Evolutionary conservation across 371 early-diverging fungal genomes (phyloP).

Genomic region (Apophysomyces elegans): DNA sequence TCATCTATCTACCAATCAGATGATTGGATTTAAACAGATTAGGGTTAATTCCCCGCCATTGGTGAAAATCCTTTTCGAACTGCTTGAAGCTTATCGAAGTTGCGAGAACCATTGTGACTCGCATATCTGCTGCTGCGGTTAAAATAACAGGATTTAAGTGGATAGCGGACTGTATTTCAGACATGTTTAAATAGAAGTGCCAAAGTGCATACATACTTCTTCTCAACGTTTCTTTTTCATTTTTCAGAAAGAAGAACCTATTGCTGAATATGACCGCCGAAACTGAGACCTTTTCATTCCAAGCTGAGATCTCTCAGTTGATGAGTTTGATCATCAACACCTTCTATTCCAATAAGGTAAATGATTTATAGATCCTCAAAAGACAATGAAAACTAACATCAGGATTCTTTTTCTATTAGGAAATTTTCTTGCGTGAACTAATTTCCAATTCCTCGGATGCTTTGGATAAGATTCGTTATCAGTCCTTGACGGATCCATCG

Average conservation of each 20-base stretch:
- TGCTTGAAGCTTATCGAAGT: conserved; percentile 15
- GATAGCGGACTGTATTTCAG: conserved; percentile 6
- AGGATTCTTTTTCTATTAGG: conserved; percentile 33
- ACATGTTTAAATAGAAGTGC: not conserved
- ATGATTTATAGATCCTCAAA: not conserved
- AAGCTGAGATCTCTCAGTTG: conserved; percentile 93
- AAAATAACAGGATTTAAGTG: not conserved
- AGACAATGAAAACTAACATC: not conserved
- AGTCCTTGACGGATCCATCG: conserved; percentile 60
- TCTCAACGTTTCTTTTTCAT: conserved; percentile 10
- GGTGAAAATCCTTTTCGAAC: no score
- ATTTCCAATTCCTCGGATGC: conserved; percentile 91
- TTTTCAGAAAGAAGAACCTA: not conserved
- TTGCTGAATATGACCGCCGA: conserved; percentile 33
- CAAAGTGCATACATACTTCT: conserved; percentile 17
- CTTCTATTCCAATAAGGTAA: conserved; percentile 59
- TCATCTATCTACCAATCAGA: no score
- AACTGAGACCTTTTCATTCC: conserved; percentile 83
- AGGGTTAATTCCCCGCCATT: no score
- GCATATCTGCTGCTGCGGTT: conserved; percentile 3
- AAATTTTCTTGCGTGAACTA: conserved; percentile 87
- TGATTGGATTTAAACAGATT: no score
- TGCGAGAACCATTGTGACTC: conserved; percentile 35
- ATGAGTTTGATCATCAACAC: conserved; percentile 88
- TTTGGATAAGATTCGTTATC: conserved; percentile 82